Evolutionary conservation across 2,329 filamentous ascomycete genomes (phyloP), one percentile per base, ranked within the genome.

Genomic region (Byssochlamys sp.): DNA sequence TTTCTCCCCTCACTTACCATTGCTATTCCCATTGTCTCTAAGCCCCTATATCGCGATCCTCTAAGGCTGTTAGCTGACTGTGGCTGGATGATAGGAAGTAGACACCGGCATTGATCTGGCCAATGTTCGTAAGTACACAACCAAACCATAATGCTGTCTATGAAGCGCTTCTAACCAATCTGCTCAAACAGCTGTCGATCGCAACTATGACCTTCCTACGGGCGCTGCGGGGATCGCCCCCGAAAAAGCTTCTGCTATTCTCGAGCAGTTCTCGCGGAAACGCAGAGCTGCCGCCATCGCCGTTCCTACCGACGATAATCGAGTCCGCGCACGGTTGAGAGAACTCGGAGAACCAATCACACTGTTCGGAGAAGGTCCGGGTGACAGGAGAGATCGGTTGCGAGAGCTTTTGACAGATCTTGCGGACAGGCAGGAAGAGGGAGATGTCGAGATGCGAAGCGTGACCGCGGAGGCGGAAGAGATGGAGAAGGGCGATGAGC

Each of bases 311-410:
- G 91, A 96, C 71, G 94, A 99, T 78, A 86, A 83, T 60, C 85
- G 89, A 66, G 91, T 99, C 53, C 88, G 91, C 60, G 80, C 85
- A 39, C 85, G 84, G 63, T 81, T 97, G 59, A 85, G 94, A 63
- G 88, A 94, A 67, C 81, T 96, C 62, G 90, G 89, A n/a, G 89
- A 99, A 69, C 94, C 94, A 10, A 85, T 97, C 57, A 99, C 92
- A 0, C 80, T 97, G 0, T 99, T 99, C 63, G 94, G 91, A 58
- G 94, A 99, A 76, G 90, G 89, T 0, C 86, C 87, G 1, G 86
- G 84, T 27, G 92, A 97, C 66, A 81, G 94, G 59, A 83, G 95
- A 77, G 91, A 96, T 69, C 84, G 94, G 62, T 74, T 99, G 66
- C 85, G 94, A 62, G 88, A 90, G 66, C 77, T 96, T 28, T 78